phyloP scores from a whole-genome alignment of 2,329 filamentous ascomycete species.

The Xylariaceae sp. region DNA sequence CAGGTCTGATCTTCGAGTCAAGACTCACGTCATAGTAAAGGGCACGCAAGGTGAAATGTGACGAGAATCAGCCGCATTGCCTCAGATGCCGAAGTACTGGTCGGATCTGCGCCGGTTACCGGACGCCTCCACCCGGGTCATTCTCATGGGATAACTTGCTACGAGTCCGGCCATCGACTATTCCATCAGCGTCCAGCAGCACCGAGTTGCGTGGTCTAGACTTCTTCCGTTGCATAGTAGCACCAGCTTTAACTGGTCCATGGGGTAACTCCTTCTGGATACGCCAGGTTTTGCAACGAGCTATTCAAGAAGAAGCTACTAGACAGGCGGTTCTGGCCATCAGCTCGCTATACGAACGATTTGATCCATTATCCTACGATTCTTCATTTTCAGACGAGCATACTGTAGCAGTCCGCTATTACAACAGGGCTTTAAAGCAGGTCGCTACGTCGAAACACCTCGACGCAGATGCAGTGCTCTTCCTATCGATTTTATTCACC shows the following conservation, averaged over 20 bases:
- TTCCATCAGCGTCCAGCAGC: conserved; percentile 1
- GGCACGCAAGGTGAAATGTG: conserved; percentile 43
- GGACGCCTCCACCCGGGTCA: conserved; percentile 9
- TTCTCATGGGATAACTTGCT: conserved; percentile 28
- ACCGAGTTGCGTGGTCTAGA: conserved; percentile 24
- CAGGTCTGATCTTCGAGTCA: background rate
- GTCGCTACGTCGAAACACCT: conserved; percentile 17
- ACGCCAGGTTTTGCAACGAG: conserved; percentile 23
- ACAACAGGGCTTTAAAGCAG: conserved; percentile 26
- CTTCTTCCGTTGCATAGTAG: conserved; percentile 30
- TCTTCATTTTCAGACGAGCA: background rate
- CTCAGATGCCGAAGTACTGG: conserved; percentile 37
- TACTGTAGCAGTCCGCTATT: conserved; percentile 10
- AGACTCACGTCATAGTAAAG: conserved; percentile 23
- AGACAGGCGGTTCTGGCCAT: conserved; percentile 32
- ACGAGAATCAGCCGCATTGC: conserved; percentile 41
- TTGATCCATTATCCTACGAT: conserved; percentile 4
- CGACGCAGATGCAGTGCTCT: conserved; percentile 10
- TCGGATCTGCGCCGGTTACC: conserved; percentile 38
- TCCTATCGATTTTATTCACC: conserved; percentile 51
- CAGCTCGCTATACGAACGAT: conserved; percentile 26
- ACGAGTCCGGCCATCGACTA: conserved; percentile 16
- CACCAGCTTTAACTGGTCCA: conserved; percentile 19
- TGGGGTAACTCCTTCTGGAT: conserved; percentile 27
- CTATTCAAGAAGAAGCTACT: conserved; percentile 19